Conservation (phyloP, 1,284 basidiomycete genomes). For the Sanghuangporus weigelae region DNA sequence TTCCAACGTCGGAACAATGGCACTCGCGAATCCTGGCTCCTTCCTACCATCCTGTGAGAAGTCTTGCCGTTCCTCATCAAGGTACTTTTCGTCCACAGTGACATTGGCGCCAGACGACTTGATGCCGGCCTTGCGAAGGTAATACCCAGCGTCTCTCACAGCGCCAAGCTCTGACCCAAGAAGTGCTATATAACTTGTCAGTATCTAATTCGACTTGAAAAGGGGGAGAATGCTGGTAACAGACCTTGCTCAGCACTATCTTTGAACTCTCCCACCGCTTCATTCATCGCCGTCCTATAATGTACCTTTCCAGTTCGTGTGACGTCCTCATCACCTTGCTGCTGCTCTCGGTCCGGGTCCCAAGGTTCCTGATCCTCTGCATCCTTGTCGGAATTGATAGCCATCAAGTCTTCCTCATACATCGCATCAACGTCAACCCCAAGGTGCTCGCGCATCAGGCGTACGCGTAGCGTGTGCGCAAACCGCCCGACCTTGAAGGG, state of each 20-base stretch:
- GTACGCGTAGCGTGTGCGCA: slow-evolving; percentile 89
- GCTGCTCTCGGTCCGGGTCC: slow-evolving; percentile 80
- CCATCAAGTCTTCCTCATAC: slow-evolving; percentile 71
- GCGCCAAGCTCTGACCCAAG: slow-evolving; percentile 38
- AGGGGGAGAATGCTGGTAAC: slow-evolving; percentile 9
- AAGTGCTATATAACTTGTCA: slow-evolving; percentile 31
- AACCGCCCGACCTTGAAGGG: slow-evolving; percentile 96
- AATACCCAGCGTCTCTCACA: slow-evolving; percentile 31
- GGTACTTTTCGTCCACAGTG: slow-evolving; percentile 35
- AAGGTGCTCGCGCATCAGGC: slow-evolving; percentile 95
- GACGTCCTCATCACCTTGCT: slow-evolving; percentile 39
- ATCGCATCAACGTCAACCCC: slow-evolving; percentile 93
- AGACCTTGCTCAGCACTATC: slow-evolving; percentile 48
- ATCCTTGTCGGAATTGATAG: slow-evolving; percentile 46
- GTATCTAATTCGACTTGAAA: neutral
- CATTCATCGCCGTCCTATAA: slow-evolving; percentile 32
- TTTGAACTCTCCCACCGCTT: slow-evolving; percentile 33
- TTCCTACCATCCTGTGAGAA: slow-evolving; percentile 48
- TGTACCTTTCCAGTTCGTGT: slow-evolving; percentile 34
- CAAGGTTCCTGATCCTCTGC: slow-evolving; percentile 59
- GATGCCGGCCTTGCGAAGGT: slow-evolving; percentile 40
- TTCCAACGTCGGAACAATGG: slow-evolving; percentile 68
- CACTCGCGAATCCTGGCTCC: slow-evolving; percentile 54
- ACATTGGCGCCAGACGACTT: slow-evolving; percentile 33
- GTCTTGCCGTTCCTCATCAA: slow-evolving; percentile 50